Evolutionary conservation across 139 green algal genomes (phyloP).

Genomic region (Chlorella sorokiniana): DNA sequence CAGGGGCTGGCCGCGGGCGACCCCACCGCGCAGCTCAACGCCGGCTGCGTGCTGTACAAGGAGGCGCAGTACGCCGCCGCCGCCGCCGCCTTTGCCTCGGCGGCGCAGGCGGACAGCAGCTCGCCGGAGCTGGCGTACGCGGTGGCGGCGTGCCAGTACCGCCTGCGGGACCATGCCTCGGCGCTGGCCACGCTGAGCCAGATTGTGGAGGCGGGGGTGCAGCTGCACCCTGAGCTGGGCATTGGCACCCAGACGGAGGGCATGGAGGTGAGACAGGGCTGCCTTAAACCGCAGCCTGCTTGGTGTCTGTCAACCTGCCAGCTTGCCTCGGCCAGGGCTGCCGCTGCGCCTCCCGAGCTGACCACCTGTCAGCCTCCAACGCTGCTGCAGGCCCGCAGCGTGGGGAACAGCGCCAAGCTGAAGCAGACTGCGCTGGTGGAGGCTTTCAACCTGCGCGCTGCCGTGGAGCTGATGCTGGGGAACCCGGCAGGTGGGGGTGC

Average conservation of each 20-base stretch:
- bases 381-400: constrained; percentile 56
- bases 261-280: constrained; percentile 48
- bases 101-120: constrained; percentile 36
- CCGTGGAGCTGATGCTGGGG: constrained; percentile 78
- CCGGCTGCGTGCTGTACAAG: constrained; percentile 80
- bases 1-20: constrained; percentile 51
- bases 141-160: constrained; percentile 85
- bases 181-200: constrained; percentile 63
- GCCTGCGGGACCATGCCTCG: constrained; percentile 70
- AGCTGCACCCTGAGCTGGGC: constrained; percentile 85
- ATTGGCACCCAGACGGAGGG: constrained; percentile 78
- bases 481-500: not conserved
- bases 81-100: constrained; percentile 65
- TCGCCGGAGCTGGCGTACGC: constrained; percentile 82
- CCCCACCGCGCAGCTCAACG: constrained; percentile 65
- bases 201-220: constrained; percentile 84
- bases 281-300: not conserved
- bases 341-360: too few relatives aligned
- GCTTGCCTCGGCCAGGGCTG: not conserved
- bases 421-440: constrained; percentile 85
- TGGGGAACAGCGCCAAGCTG: constrained; percentile 85
- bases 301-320: not conserved
- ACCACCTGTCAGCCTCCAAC: not conserved
- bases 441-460: constrained; percentile 90
- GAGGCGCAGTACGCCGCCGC: constrained; percentile 70